A percentile compares a stretch with the other conserved stretches of the same genome.
These are phyloP conservation scores for Moniliella sp. DNA, from an alignment of 1,284 basidiomycete species.

Conservation along the genomic window DNA sequence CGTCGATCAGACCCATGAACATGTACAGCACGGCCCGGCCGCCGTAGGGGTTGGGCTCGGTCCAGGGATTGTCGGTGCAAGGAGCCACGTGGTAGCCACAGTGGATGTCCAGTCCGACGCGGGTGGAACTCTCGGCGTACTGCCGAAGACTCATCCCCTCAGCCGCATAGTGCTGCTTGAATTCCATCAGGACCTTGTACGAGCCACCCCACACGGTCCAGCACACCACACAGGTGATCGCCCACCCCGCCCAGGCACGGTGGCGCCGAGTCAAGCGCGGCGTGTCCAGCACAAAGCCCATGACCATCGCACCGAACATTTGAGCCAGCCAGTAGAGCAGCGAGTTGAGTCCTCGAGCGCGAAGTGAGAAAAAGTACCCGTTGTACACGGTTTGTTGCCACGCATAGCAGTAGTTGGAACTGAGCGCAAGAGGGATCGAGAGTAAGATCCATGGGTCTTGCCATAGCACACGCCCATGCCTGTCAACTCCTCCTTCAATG, in stretches of 20 bases:
- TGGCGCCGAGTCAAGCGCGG: constrained; percentile 9
- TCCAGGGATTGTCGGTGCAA: no score
- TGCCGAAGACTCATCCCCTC: no score
- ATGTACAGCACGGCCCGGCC: no score
- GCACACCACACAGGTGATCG: constrained; percentile 12
- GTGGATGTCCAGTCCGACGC: no score
- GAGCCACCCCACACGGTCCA: constrained; percentile 22
- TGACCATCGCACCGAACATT: constrained; percentile 16
- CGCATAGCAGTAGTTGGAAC: constrained; percentile 23
- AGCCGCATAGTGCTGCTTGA: no score
- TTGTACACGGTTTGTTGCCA: constrained; percentile 14
- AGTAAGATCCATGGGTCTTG: constrained; percentile 18
- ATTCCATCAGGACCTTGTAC: constrained; percentile 8
- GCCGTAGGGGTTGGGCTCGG: no score
- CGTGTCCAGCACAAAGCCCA: constrained; percentile 18
- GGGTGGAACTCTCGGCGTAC: no score
- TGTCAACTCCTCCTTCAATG: constrained; percentile 13
- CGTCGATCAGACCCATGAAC: no score
- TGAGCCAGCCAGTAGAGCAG: constrained; percentile 35
- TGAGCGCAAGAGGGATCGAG: constrained; percentile 19
- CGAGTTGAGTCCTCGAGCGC: constrained; percentile 34
- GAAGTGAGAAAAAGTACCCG: constrained; percentile 11
- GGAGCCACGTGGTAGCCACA: no score
- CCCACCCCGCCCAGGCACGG: constrained; percentile 13
- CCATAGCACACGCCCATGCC: constrained; percentile 4